Evolutionary conservation across 116 monocot species (phyloP).

Genomic region (Dioscorea cayenensis): DNA sequence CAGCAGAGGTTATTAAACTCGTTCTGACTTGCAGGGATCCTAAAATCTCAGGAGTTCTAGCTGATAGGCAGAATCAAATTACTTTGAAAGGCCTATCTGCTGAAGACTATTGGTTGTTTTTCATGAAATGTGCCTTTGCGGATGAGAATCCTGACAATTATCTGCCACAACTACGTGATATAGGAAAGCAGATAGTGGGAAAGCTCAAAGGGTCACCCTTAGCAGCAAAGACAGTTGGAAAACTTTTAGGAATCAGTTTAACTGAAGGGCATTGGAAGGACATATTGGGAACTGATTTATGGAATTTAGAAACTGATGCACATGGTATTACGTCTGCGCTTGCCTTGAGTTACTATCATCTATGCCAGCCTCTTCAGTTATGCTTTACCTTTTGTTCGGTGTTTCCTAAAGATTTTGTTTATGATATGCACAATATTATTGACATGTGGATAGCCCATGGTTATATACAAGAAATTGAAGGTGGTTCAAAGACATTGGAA

Average conservation of each 20-base stretch:
- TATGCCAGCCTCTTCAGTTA: neutral
- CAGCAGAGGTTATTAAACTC: neutral
- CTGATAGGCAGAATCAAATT: no score
- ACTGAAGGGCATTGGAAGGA: neutral
- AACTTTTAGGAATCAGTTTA: neutral
- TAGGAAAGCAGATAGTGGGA: neutral
- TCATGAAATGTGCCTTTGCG: neutral
- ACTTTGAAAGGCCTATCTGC: neutral
- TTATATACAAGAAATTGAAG: no score
- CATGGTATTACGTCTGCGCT: neutral
- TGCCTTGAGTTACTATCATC: conserved; percentile 5
- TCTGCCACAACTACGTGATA: neutral
- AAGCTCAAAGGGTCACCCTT: neutral
- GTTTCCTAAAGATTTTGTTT: conserved; percentile 1
- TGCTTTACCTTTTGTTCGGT: conserved; percentile 6
- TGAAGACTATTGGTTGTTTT: neutral
- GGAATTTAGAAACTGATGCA: neutral
- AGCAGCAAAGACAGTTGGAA: neutral
- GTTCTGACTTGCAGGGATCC: conserved; percentile 7
- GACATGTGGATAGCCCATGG: neutral
- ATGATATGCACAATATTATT: neutral
- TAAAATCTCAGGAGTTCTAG: no score
- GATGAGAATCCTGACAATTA: no score
- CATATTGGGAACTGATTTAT: neutral
- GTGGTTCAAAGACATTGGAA: neutral